Evolutionary conservation across 1,284 basidiomycete species (phyloP), one percentile per base, ranked within the genome.

Genomic region (Ustilago trichophora): DNA sequence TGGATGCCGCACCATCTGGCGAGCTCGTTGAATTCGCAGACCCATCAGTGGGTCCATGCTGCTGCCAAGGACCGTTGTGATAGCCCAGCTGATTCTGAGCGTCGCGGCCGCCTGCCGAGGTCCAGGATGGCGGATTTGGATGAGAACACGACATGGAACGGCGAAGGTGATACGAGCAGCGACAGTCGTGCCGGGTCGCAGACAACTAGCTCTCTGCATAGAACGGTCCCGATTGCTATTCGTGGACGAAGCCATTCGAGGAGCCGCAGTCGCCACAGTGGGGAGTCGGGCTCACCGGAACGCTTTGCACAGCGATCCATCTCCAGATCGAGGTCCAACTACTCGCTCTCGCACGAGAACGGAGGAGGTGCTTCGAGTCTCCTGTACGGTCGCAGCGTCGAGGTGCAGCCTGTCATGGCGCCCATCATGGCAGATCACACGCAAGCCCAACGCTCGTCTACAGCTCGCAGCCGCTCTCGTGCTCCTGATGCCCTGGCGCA

Each of bases 401-500:
- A 70, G 41, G 32, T 41, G 15, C 65, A 49, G 35, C 53, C n/a
- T n/a, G n/a, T 52, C 2, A 18, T 33, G 1, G 29, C 46, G 6
- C 36, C 42, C 5, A 47, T 51, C 16, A 13, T 35, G 42, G 52
- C 62, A 11, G 62, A 69, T 16, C 33, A 51, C 4, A 55, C 56
- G 13, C 60, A 70, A 26, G 67, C 56, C 7, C 53, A 62, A 26
- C 45, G 71, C 3, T 56, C 62, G 6, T 63, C 67, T 21, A 72
- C 72, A 11, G 52, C 48, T 3, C 47, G 60, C 11, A 66, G 65
- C 25, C 41, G 72, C 4, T 71, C 68, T 13, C 36, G 72, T 8
- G 72, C 72, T 3, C 72, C 72, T 0, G 72, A 74, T 21, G 72
- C 72, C 1, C 36, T 74, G 22, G 54, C 69, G 16, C 56, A 72